A percentile compares a stretch with the other conserved stretches of the same genome.
phyloP scores from a whole-genome alignment of 2,329 filamentous ascomycete species.

The Alternaria solani region DNA sequence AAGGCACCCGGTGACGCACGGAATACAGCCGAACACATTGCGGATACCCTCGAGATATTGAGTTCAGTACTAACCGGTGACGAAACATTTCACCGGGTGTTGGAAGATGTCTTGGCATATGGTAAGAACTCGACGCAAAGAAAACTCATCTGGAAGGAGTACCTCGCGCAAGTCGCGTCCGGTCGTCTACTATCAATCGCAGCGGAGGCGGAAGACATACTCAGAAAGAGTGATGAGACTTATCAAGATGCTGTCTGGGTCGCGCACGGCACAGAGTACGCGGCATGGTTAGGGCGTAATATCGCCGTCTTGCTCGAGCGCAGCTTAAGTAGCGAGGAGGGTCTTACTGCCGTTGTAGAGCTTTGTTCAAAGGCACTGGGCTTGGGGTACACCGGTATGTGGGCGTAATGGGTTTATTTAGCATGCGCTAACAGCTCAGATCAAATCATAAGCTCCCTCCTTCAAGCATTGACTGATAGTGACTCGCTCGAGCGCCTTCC shows the following conservation, averaged over 20 bases:
- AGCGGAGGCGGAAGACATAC: conserved; percentile 66
- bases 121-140: conserved; percentile 55
- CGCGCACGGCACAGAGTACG: conserved; percentile 69
- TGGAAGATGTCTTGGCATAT: conserved; percentile 54
- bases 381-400: conserved; percentile 72
- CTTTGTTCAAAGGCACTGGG: conserved; percentile 68
- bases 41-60: conserved; percentile 56
- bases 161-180: conserved; percentile 65
- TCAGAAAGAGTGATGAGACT: conserved; percentile 46
- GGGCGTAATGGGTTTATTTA: background rate
- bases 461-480: conserved; percentile 21
- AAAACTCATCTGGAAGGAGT: conserved; percentile 69
- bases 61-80: conserved; percentile 55
- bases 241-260: conserved; percentile 63
- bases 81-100: conserved; percentile 54
- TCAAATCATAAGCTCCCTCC: conserved; percentile 29
- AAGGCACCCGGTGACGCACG: conserved; percentile 43
- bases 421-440: conserved; percentile 27
- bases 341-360: conserved; percentile 43
- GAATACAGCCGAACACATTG: conserved; percentile 44
- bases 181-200: conserved; percentile 66
- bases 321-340: conserved; percentile 47
- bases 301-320: conserved; percentile 61
- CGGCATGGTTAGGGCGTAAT: conserved; percentile 74
- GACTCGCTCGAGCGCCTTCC: conserved; percentile 34